These are phyloP conservation scores for Cyberlindnera mycetangii DNA, from an alignment of 805 yeast species.

Conservation along the genomic window DNA sequence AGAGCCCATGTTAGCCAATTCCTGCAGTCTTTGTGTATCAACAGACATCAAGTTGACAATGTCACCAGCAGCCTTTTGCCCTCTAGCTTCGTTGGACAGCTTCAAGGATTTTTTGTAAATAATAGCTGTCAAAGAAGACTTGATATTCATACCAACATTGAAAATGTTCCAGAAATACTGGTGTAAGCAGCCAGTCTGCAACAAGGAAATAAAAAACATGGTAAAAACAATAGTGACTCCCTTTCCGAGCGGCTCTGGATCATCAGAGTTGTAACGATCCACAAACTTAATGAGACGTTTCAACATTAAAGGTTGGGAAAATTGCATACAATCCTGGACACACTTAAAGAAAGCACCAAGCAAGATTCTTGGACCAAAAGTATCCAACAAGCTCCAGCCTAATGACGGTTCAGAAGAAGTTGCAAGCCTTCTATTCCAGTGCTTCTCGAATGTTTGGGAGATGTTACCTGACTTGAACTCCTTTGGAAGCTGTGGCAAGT, in stretches of 20 bases:
- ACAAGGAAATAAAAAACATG: constrained; percentile 73
- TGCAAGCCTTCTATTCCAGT: constrained; percentile 63
- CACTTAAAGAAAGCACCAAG: constrained; percentile 74
- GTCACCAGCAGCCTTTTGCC: constrained; percentile 80
- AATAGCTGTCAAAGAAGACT: constrained; percentile 62
- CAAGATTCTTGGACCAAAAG: constrained; percentile 70
- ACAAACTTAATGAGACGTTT: constrained; percentile 61
- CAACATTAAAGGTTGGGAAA: constrained; percentile 80
- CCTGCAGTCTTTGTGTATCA: constrained; percentile 86
- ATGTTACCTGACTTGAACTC: constrained; percentile 57
- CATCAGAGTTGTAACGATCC: constrained; percentile 40
- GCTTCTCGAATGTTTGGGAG: constrained; percentile 45
- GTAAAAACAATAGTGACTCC: constrained; percentile 74
- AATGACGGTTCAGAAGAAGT: constrained; percentile 48
- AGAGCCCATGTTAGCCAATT: constrained; percentile 72
- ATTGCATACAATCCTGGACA: constrained; percentile 75
- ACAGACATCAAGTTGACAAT: constrained; percentile 94
- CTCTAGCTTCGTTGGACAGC: constrained; percentile 69
- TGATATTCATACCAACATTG: constrained; percentile 74
- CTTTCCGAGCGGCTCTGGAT: constrained; percentile 53
- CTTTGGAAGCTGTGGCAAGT: constrained; percentile 77
- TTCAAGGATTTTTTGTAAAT: constrained; percentile 67
- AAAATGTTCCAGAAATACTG: constrained; percentile 76
- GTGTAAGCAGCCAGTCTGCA: constrained; percentile 74
- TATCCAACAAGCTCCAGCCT: constrained; percentile 53